Evolutionary conservation across 768 basidiomycete genomes (phyloP).

Genomic region (Leucogyrophana mollusca): DNA sequence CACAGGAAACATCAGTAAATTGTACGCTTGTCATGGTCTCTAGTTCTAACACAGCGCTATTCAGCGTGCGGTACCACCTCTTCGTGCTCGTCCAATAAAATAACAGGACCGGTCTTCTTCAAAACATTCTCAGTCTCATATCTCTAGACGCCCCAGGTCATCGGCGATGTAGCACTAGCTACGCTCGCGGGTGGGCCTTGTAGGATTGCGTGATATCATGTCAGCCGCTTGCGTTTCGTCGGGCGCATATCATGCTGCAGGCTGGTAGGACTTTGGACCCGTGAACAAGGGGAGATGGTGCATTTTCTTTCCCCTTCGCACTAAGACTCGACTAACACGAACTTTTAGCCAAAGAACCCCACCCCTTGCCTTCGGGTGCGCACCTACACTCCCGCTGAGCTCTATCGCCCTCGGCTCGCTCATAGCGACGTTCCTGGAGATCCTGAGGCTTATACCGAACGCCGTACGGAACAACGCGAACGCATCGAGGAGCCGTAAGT

Average conservation of each 20-base stretch:
- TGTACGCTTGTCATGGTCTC: neutral
- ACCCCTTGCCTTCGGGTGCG: constrained; percentile 70
- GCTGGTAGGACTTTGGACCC: constrained; percentile 86
- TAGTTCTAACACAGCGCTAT: constrained; percentile 4
- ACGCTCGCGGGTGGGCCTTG: constrained; percentile 81
- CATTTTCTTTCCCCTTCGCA: constrained; percentile 11
- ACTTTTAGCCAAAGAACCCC: constrained; percentile 62
- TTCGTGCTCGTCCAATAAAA: constrained; percentile 69
- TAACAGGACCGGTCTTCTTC: constrained; percentile 76
- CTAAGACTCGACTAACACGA: constrained; percentile 3
- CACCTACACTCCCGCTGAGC: constrained; percentile 76
- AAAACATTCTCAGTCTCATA: constrained; percentile 83
- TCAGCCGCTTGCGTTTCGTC: no score
- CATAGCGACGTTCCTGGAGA: constrained; percentile 77
- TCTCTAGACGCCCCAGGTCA: constrained; percentile 82
- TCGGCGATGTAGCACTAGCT: constrained; percentile 73
- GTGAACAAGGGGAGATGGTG: no score
- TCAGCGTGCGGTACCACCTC: constrained; percentile 49
- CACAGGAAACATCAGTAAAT: constrained; percentile 64
- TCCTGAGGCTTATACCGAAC: constrained; percentile 60
- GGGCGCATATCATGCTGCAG: constrained; percentile 9
- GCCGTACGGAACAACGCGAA: constrained; percentile 54
- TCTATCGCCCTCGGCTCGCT: constrained; percentile 85
- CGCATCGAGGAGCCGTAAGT: no score
- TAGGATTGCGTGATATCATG: constrained; percentile 37